Base-by-base conservation (phyloP, 2,329 filamentous ascomycete genomes). In the Fusarium tricinctum region DNA sequence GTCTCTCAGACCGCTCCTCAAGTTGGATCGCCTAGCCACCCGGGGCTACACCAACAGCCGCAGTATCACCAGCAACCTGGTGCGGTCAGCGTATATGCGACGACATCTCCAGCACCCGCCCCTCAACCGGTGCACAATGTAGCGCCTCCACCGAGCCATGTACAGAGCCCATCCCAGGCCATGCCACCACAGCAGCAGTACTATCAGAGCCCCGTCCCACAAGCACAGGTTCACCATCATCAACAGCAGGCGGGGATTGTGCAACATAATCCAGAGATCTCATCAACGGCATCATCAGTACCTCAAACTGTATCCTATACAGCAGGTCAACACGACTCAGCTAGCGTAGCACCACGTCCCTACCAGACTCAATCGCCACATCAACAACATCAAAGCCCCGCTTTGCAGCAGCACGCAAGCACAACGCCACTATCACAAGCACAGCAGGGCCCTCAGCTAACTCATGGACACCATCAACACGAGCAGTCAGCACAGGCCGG, bases 11-110 rank as follows among this genome's bases (percentile, higher is more conserved):
- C 30, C 2, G 14, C 13, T 13, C 20, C 22, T 17, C 49, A 15
- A 2, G 32, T 9, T 23, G 19, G 10, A 2, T 7, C 20, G 22
- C n/a, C 23, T 8, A 6, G 4, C 5, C 33, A 64, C 33, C 12
- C 20, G 5, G 49, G 7, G 19, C 26, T 28, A 17, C 20, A 15
- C 13, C 30, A 44, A 17, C 60, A 63, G 14, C 13, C 26, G 15
- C 50, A 46, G 15, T 30, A 56, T 8, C 54, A 68, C 1, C 50
- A 47, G 15, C 39, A 56, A 13, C 12, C 32, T 12, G 32, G 12
- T 5, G 17, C 17, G 2, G 5, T 22, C 3, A 33, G 10, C 1
- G 8, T 46, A 3, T 32, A 58, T 9, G 40, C 8, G 5, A 2
- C 23, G 5, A 6, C 33, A 6, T 6, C 20, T 2, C 23, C 32